Evolutionary conservation across 2,329 filamentous ascomycete genomes (phyloP), one percentile per base, ranked within the genome.

Genomic region (Aphanocladium album): DNA sequence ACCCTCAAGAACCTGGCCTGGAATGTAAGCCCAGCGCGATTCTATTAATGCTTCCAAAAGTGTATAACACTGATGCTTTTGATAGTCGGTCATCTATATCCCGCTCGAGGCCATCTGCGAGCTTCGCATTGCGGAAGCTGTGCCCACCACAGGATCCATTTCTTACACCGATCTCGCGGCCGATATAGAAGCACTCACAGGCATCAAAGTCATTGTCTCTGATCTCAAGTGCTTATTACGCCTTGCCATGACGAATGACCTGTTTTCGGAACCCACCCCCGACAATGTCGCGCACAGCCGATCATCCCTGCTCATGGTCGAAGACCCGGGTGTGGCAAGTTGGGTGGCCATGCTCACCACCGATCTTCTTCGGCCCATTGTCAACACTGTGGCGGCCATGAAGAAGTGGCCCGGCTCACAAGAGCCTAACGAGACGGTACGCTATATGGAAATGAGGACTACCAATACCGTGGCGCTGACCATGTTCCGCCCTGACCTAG

Each of bases 271-370:
- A 64, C 75, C 74, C 0, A 59, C 67, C 16, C 63, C 67, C 3
- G 76, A 73, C 2, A 65, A 68, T 16, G 73, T 80, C 5, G 71
- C 73, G 2, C 78, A 80, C 63, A 79, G 74, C 17, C 65, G 69
- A 8, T 64, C 66, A 1, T 75, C 73, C 25, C 68, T 67, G 7
- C 57, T 73, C 7, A 63, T 77, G 3, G 61, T 70, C 1, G 65
- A 71, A 19, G 68, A 72, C 43, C 64, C 63, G 2, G 57, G 63
- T 7, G 60, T 73, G 11, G 65, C 63, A 11, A 70, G 67, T 62
- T 76, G 73, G 73, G 67, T 72, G 0, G 68, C 67, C 2, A 64
- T 70, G 43, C 67, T 73, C 25, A 68, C 64, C 23, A 67, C 68
- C 7, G 71, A 76, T 46, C 61, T 74, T 35, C 68, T 70, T 64